Evolutionary conservation across 306 rosid genomes (phyloP), one percentile per base, ranked within the genome.

Genomic region (Trifolium pratense): DNA sequence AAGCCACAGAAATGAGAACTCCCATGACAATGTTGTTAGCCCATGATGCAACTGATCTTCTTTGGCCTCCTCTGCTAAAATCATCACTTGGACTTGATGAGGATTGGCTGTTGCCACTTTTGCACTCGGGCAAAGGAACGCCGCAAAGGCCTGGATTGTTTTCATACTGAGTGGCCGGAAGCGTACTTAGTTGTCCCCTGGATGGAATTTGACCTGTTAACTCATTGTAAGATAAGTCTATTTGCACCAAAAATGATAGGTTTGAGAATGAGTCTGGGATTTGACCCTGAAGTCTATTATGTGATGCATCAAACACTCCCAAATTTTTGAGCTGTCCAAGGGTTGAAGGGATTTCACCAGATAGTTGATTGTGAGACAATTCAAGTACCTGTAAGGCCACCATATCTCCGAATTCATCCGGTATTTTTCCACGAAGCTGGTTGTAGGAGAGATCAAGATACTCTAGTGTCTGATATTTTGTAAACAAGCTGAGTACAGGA

Each of bases 71-170:
- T 74, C 67, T 86, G 67, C 65, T 71, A 16, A 42, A 57, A 66
- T 80, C 89, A 5, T 60, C 71, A 18, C 57, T 79, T 6, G 87
- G 81, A 83, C 71, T 65, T 37, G 89, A 53, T 43, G 79, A 15
- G 16, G 88, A 51, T 78, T 83, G 88, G 85, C 42, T 74, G 70
- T 81, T 86, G 52, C 74, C 74, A 36, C 68, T 85, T 66, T 71
- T 83, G 75, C 98, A 94, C 18, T 85, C 92, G 12, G 90, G 86
- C 79, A 94, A 84, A 4, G 98, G 98, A 69, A 94, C 96, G 17
- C 98, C 98, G 42, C 98, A 94, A 23, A 94, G 98, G 26, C 98
- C 98, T 1, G 98, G 96, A 49, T 94, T 94, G 81, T 89, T 83
- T 57, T 92, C 94, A 82, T 88, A 94, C 75, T 91, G 97, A 51